phyloP scores from a whole-genome alignment of 192 early-diverging fungal genomes.

The Dissophora ornata region DNA sequence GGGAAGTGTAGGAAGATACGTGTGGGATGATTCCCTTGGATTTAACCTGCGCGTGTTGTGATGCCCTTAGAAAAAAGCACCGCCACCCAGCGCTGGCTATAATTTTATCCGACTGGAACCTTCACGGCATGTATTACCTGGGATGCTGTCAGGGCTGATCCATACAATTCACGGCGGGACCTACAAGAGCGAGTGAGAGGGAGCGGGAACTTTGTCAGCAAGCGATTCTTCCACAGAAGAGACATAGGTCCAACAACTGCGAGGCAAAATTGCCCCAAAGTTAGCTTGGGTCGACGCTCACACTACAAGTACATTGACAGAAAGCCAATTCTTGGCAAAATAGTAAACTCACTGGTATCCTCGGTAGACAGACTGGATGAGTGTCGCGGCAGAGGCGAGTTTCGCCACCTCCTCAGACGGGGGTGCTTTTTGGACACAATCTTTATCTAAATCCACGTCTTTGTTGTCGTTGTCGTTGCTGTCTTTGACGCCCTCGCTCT shows the following conservation, averaged over 20 bases:
- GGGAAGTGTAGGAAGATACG: too few relatives aligned
- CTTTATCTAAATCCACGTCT: too few relatives aligned
- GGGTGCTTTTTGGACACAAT: too few relatives aligned
- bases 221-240: not conserved
- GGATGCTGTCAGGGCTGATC: conserved; percentile 26
- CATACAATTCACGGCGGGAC: conserved; percentile 31
- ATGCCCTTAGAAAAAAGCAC: not conserved
- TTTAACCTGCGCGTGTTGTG: too few relatives aligned
- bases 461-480: too few relatives aligned
- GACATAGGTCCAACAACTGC: not conserved
- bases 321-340: not conserved
- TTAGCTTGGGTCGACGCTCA: too few relatives aligned
- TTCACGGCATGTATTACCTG: conserved; percentile 16
- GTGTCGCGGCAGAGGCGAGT: conserved; percentile 20
- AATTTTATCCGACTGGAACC: not conserved
- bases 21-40: too few relatives aligned
- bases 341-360: conserved; percentile 34
- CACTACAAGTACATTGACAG: not conserved
- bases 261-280: too few relatives aligned
- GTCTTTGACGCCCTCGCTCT: too few relatives aligned
- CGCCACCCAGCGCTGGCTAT: not conserved
- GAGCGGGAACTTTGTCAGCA: not conserved
- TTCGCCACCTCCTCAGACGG: conserved; percentile 6
- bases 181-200: conserved; percentile 1
- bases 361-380: conserved; percentile 40